Evolutionary conservation across 2,329 filamentous ascomycete genomes (phyloP).

Genomic region (Cytospora mali): DNA sequence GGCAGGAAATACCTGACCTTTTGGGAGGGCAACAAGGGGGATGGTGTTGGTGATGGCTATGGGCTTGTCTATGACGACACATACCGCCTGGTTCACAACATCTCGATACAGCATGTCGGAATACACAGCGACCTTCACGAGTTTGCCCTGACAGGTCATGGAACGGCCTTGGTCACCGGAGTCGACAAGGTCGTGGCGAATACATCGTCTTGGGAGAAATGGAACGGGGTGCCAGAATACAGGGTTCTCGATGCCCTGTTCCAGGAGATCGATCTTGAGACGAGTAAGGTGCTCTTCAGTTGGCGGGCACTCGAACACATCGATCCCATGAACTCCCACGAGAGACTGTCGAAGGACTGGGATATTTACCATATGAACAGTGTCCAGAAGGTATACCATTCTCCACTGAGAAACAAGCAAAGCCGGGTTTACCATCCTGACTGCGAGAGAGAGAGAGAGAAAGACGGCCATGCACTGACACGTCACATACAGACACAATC

Average conservation of each 20-base stretch:
- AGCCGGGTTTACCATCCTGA: too few species aligned
- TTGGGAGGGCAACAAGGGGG: conserved; percentile 29
- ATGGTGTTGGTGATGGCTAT: conserved; percentile 30
- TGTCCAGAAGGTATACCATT: conserved; percentile 40
- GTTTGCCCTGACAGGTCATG: conserved; percentile 43
- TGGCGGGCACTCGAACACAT: conserved; percentile 45
- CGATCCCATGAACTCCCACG: conserved; percentile 17
- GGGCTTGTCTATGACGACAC: conserved; percentile 29
- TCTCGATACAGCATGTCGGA: conserved; percentile 26
- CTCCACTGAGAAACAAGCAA: neutral
- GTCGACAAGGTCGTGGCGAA: conserved; percentile 36
- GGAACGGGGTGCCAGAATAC: conserved; percentile 14
- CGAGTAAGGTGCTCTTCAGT: conserved; percentile 51
- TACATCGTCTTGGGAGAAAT: conserved; percentile 32
- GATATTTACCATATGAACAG: conserved; percentile 62
- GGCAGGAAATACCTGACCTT: conserved; percentile 32
- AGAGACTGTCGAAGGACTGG: conserved; percentile 40
- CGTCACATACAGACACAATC: conserved; percentile 26
- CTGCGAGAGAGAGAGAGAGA: neutral
- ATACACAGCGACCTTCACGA: conserved; percentile 37
- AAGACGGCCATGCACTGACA: conserved; percentile 7
- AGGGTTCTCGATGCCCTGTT: conserved; percentile 39
- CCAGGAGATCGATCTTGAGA: conserved; percentile 54
- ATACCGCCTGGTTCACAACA: conserved; percentile 29
- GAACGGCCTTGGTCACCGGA: conserved; percentile 44